Evolutionary conservation across 345 rosid genomes (phyloP).

Genomic region (Hibiscus syriacus): DNA sequence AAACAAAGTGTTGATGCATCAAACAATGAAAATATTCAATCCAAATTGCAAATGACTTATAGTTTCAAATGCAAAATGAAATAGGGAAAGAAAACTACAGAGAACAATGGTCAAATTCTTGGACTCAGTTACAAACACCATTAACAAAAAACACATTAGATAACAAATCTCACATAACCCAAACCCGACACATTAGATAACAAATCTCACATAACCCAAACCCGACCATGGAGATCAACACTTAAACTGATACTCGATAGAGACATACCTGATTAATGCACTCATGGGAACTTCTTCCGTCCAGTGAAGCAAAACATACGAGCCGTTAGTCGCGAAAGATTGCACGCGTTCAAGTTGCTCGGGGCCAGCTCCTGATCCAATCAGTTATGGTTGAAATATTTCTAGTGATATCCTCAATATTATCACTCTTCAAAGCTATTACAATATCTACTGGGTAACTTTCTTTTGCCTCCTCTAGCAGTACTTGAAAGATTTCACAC

Average conservation of each 20-base stretch:
- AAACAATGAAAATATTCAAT: neutral
- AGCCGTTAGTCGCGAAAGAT: neutral
- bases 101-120: neutral
- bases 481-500: conserved; percentile 69
- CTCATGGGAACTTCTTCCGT: neutral
- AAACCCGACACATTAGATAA: no score
- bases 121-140: neutral
- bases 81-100: neutral
- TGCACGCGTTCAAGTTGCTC: conserved; percentile 11
- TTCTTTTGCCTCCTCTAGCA: conserved; percentile 79
- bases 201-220: neutral
- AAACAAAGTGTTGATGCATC: neutral
- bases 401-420: conserved; percentile 52
- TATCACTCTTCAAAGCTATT: conserved; percentile 47
- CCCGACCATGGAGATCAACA: neutral
- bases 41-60: neutral
- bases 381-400: conserved; percentile 51
- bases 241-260: neutral
- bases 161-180: neutral
- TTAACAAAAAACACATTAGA: neutral
- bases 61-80: neutral
- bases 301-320: neutral
- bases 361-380: conserved; percentile 57
- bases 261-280: neutral
- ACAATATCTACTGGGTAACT: conserved; percentile 65